A percentile compares a stretch with the other conserved stretches of the same genome.
Conservation (phyloP, 106 monocot species). For the Posidonia australis region DNA sequence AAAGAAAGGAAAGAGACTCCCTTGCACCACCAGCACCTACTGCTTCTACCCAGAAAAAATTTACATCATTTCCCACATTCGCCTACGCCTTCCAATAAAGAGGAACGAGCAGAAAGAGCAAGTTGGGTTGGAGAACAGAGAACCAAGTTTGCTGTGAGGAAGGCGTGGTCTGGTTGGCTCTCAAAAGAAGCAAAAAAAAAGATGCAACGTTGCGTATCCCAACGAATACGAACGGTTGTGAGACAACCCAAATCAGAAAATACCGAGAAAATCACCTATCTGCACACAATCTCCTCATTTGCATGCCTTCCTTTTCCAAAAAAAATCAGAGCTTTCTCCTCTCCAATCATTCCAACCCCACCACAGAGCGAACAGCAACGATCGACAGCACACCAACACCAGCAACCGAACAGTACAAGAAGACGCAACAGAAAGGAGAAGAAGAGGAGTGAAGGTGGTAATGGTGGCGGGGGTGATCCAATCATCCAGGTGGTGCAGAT, state of each 20-base stretch:
- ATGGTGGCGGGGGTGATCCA: background rate
- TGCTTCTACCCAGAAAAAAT: too few species aligned
- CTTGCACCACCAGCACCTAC: background rate
- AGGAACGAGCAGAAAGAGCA: background rate
- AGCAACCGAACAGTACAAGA: too few species aligned
- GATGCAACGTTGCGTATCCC: background rate
- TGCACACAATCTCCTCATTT: background rate
- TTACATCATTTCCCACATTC: constrained; percentile 7
- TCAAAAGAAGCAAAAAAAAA: constrained; percentile 3
- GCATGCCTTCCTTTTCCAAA: background rate
- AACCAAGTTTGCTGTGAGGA: background rate
- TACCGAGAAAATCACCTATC: background rate
- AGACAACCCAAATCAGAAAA: background rate
- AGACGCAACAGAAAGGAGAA: background rate
- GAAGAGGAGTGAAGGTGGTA: background rate
- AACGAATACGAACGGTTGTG: background rate
- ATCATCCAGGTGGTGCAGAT: too few species aligned
- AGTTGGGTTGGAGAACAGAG: background rate
- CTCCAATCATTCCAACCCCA: too few species aligned
- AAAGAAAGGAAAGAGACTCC: background rate
- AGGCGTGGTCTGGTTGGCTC: background rate
- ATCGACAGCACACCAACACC: background rate
- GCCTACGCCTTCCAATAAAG: background rate
- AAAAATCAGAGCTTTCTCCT: too few species aligned
- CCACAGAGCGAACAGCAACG: too few species aligned